A percentile compares a stretch with the other conserved stretches of the same genome.
Evolutionary conservation across 768 basidiomycete species (phyloP).

Genomic region (Phaffia australis): DNA sequence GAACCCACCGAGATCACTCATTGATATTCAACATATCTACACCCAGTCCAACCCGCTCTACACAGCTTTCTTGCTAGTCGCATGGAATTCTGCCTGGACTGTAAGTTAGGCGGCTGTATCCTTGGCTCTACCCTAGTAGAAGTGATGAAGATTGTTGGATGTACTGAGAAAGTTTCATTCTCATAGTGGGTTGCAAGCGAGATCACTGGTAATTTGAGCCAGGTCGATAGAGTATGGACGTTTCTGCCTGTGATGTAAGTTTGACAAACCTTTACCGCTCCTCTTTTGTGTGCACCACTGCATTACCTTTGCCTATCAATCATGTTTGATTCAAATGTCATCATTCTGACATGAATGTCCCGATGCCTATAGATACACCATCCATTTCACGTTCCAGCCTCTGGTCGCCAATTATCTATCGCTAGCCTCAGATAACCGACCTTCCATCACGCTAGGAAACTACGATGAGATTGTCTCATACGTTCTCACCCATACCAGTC

Average conservation of each 20-base stretch:
- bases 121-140: neutral
- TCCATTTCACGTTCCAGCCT: slow-evolving; percentile 23
- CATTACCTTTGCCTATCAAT: neutral
- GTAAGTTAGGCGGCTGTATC: neutral
- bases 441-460: neutral
- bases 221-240: slow-evolving; percentile 25
- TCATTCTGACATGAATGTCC: too few species aligned
- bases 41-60: neutral
- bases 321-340: neutral
- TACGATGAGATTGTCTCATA: neutral
- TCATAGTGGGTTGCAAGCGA: slow-evolving; percentile 11
- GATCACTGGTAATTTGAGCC: slow-evolving; percentile 24
- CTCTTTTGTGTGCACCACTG: neutral
- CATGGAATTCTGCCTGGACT: slow-evolving; percentile 16
- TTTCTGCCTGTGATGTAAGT: slow-evolving; percentile 16
- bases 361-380: slow-evolving; percentile 4
- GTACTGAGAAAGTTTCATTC: neutral
- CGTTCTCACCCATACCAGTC: slow-evolving; percentile 1
- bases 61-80: slow-evolving; percentile 5
- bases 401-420: slow-evolving; percentile 8
- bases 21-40: slow-evolving; percentile 14
- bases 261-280: neutral
- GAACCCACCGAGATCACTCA: slow-evolving; percentile 2
- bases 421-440: slow-evolving; percentile 2
- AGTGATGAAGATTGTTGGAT: neutral